A percentile compares a stretch with the other conserved stretches of the same genome.
Conservation (phyloP, 805 yeast genomes). For the Yamadazyma philogaea region DNA sequence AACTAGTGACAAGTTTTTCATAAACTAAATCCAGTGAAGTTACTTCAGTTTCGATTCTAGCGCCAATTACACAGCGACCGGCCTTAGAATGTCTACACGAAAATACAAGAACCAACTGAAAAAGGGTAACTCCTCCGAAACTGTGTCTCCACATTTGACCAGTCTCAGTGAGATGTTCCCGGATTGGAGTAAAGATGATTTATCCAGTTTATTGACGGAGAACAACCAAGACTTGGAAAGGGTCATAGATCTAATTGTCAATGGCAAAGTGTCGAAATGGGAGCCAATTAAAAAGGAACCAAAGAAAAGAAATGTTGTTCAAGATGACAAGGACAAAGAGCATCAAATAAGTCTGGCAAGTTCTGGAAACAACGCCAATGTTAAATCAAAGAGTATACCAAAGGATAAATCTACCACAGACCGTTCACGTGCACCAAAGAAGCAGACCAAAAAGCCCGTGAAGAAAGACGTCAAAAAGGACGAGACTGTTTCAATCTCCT, state of each 20-base stretch:
- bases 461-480: neutral
- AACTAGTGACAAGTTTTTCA: slow-evolving; percentile 7
- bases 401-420: neutral
- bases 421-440: slow-evolving; percentile 3
- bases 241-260: slow-evolving; percentile 83
- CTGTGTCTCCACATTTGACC: slow-evolving; percentile 34
- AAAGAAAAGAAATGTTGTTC: slow-evolving; percentile 27
- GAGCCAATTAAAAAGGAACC: slow-evolving; percentile 83
- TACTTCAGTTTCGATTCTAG: neutral
- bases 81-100: slow-evolving; percentile 23
- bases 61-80: slow-evolving; percentile 1
- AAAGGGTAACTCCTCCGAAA: slow-evolving; percentile 27
- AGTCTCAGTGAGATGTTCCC: slow-evolving; percentile 85
- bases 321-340: slow-evolving; percentile 14
- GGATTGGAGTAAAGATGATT: slow-evolving; percentile 88
- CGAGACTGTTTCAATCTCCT: neutral
- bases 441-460: slow-evolving; percentile 4
- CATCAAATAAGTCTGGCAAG: slow-evolving; percentile 7
- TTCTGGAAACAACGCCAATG: slow-evolving; percentile 9
- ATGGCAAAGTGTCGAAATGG: slow-evolving; percentile 90
- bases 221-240: slow-evolving; percentile 68
- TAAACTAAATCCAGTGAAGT: neutral
- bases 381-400: neutral
- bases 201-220: slow-evolving; percentile 71
- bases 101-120: slow-evolving; percentile 48